These are phyloP conservation scores for Teunomyces aglyptinius DNA, from an alignment of 805 yeast genomes.

Conservation along the genomic window DNA sequence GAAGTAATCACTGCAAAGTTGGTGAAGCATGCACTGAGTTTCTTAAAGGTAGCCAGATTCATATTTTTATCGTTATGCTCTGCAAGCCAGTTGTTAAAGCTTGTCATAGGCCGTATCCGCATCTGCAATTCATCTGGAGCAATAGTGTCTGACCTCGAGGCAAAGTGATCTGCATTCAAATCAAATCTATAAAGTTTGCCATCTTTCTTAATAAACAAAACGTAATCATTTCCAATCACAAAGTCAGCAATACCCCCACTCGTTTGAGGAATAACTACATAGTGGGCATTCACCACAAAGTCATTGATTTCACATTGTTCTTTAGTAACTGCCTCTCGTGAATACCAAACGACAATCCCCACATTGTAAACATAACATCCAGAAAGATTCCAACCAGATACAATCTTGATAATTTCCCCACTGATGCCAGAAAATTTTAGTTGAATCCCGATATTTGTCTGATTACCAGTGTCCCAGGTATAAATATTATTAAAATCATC, in stretches of 20 bases:
- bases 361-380: conserved; percentile 46
- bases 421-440: conserved; percentile 36
- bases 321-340: conserved; percentile 21
- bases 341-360: conserved; percentile 62
- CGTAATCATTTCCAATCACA: conserved; percentile 49
- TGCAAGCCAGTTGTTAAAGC: conserved; percentile 32
- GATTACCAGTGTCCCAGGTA: conserved; percentile 58
- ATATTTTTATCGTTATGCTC: conserved; percentile 15
- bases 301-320: conserved; percentile 17
- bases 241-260: conserved; percentile 48
- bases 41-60: conserved; percentile 37
- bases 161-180: conserved; percentile 18
- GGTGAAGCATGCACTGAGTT: conserved; percentile 54
- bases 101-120: conserved; percentile 15
- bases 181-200: conserved; percentile 43
- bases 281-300: conserved; percentile 32
- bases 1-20: conserved; percentile 56
- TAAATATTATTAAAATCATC: conserved; percentile 49
- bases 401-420: conserved; percentile 42
- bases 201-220: conserved; percentile 47
- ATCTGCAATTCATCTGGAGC: conserved; percentile 9
- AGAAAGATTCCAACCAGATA: conserved; percentile 68
- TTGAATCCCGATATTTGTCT: conserved; percentile 38
- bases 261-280: conserved; percentile 41
- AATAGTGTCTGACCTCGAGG: conserved; percentile 3